A percentile compares a stretch with the other conserved stretches of the same genome.
These are phyloP conservation scores for Glycine tomentella DNA, from an alignment of 306 rosid species.

Conservation along the genomic window DNA sequence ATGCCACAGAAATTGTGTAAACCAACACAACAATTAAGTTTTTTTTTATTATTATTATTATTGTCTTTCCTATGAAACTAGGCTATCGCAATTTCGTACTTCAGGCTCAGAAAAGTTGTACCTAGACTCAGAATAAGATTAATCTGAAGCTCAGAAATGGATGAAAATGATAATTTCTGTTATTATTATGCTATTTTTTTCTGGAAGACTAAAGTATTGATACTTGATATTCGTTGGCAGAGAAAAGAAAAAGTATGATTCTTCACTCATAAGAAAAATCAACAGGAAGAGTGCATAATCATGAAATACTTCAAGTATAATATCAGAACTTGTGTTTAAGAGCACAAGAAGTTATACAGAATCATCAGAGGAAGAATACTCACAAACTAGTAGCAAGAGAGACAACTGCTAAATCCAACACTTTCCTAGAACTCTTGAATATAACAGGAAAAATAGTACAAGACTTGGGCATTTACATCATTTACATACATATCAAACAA, in stretches of 20 bases:
- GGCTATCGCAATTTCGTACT: background rate
- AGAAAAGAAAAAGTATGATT: background rate
- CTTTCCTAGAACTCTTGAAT: background rate
- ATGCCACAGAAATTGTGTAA: background rate
- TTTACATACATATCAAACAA: constrained; percentile 28
- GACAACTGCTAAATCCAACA: constrained; percentile 5
- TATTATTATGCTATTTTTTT: too few relatives aligned
- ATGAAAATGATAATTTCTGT: too few relatives aligned
- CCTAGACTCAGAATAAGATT: too few relatives aligned
- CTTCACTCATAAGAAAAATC: constrained; percentile 11
- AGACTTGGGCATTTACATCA: constrained; percentile 29
- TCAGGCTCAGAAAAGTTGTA: too few relatives aligned
- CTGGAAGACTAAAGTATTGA: too few relatives aligned
- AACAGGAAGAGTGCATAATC: constrained; percentile 1
- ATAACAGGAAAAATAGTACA: background rate
- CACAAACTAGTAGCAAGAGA: constrained; percentile 12
- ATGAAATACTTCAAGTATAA: background rate
- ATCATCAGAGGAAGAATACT: constrained; percentile 3
- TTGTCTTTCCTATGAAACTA: constrained; percentile 3
- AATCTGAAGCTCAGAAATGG: too few relatives aligned
- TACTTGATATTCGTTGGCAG: too few relatives aligned
- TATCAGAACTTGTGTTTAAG: background rate
- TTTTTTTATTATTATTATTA: background rate
- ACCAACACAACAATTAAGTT: background rate
- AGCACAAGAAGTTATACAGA: constrained; percentile 9